phyloP scores from a whole-genome alignment of 768 basidiomycete species.

The Lactifluus volemus region DNA sequence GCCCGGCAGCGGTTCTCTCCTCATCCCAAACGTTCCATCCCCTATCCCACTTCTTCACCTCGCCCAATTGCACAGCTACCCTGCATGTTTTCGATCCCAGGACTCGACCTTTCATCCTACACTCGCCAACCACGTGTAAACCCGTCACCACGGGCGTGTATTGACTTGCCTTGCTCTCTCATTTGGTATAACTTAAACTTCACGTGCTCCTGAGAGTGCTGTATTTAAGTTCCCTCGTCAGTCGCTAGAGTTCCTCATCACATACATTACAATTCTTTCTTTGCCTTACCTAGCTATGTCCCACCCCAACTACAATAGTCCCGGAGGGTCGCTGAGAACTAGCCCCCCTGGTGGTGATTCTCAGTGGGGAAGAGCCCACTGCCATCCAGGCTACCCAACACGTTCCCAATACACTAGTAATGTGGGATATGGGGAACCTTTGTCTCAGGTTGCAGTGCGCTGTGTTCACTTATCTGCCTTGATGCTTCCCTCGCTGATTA shows the following conservation, averaged over 20 bases:
- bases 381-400: no score
- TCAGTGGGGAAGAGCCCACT: no score
- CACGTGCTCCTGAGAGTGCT: constrained; percentile 1
- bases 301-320: constrained; percentile 14
- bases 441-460: no score
- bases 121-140: constrained; percentile 11
- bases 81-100: constrained; percentile 11
- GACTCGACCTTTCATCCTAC: background rate
- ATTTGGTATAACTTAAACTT: background rate
- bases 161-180: no score
- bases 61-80: constrained; percentile 2
- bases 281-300: constrained; percentile 20
- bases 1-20: constrained; percentile 1
- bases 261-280: constrained; percentile 15
- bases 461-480: no score
- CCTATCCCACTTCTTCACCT: background rate
- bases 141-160: constrained; percentile 5
- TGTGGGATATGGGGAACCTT: no score
- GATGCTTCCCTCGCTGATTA: no score
- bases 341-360: constrained; percentile 4
- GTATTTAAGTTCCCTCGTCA: constrained; percentile 12
- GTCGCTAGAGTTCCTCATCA: constrained; percentile 3
- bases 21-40: background rate
- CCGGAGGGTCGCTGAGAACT: constrained; percentile 10
- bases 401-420: no score